phyloP scores from a whole-genome alignment of 140 eudicot species.

The Stevia rebaudiana region DNA sequence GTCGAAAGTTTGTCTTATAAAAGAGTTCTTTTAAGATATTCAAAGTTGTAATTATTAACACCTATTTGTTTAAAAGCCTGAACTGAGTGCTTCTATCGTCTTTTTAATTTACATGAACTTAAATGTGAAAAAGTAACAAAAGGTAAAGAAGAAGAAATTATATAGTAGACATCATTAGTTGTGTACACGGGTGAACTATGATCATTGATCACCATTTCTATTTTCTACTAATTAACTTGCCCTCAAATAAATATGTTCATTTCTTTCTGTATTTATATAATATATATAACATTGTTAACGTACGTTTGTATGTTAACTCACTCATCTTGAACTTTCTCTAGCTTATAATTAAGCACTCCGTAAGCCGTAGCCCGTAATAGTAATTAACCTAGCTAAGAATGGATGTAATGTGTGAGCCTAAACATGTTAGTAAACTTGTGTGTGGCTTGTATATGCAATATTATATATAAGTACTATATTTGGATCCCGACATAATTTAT shows the following conservation, averaged over 20 bases:
- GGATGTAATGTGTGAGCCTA: too few relatives aligned
- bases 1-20: background rate
- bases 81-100: conserved; percentile 10
- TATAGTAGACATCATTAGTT: conserved; percentile 15
- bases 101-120: background rate
- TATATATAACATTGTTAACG: too few relatives aligned
- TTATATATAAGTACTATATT: too few relatives aligned
- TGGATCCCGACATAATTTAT: too few relatives aligned
- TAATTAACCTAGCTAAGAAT: too few relatives aligned
- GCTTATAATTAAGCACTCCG: too few relatives aligned
- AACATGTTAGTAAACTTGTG: too few relatives aligned
- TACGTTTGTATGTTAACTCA: background rate
- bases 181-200: conserved; percentile 12
- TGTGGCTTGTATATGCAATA: too few relatives aligned
- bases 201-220: conserved; percentile 11
- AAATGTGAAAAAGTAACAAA: background rate
- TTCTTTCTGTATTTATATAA: background rate
- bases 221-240: background rate
- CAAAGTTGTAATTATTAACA: conserved; percentile 6
- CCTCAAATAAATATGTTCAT: background rate
- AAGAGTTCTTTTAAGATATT: background rate
- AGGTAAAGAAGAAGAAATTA: background rate
- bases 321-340: too few relatives aligned
- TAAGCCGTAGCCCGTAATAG: too few relatives aligned
- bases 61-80: conserved; percentile 16